phyloP scores from a whole-genome alignment of 1,139 yeast species.

The Suhomyces ambrosiae region DNA sequence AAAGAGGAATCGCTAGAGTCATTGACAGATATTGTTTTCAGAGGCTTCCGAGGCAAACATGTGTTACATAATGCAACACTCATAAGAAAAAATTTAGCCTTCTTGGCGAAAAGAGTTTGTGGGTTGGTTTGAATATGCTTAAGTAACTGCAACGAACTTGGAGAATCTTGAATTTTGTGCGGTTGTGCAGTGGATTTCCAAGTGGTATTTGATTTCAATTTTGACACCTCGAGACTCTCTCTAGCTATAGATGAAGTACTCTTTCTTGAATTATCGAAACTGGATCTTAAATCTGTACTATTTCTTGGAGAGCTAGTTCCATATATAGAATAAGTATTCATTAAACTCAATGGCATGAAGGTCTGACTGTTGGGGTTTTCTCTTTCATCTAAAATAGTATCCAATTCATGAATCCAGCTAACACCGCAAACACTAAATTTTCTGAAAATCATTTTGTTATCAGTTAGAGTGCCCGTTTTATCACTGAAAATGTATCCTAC shows the following conservation, averaged over 20 bases:
- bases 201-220: constrained; percentile 24
- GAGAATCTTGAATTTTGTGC: constrained; percentile 27
- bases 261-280: constrained; percentile 19
- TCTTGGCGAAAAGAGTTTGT: constrained; percentile 64
- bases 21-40: constrained; percentile 1
- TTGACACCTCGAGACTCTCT: constrained; percentile 28
- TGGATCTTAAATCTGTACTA: constrained; percentile 9
- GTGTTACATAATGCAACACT: constrained; percentile 87
- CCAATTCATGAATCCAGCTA: constrained; percentile 85
- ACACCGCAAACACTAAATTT: constrained; percentile 84
- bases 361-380: constrained; percentile 8
- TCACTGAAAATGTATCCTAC: constrained; percentile 94
- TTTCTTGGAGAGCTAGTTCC: constrained; percentile 9
- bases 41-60: constrained; percentile 65
- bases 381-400: constrained; percentile 35
- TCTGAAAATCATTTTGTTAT: constrained; percentile 83
- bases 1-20: constrained; percentile 8
- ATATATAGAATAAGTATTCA: background rate
- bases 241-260: constrained; percentile 40
- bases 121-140: constrained; percentile 74
- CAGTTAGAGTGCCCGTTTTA: constrained; percentile 96
- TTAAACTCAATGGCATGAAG: constrained; percentile 5
- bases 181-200: constrained; percentile 48
- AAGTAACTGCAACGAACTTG: constrained; percentile 56
- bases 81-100: constrained; percentile 76